Base-by-base conservation (phyloP, 2,329 filamentous ascomycete species). In the Reticulascus tulasneorum region DNA sequence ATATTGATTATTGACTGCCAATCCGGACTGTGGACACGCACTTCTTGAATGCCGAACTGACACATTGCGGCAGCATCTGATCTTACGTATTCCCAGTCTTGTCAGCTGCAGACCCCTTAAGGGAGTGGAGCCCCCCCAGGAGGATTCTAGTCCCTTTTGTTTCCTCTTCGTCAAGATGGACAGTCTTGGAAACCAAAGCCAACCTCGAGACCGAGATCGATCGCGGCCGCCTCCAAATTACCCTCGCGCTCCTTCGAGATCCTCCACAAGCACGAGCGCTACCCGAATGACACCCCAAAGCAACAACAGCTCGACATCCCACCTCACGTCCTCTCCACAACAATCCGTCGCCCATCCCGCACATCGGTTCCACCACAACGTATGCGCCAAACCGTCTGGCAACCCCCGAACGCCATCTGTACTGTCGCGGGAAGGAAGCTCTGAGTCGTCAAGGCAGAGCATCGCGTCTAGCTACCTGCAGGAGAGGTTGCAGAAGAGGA, bases 381-480 rank as follows among this genome's bases (percentile, higher is more conserved):
- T 60, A 23, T 62, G 60, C 43, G 53, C 56, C 29, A 61, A 52
- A 22, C 54, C 56, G 11, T 44, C 50, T 8, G 46, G 44, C 19
- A 57, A 54, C 7, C 60, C 64, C 9, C 60, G 64, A 18, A 55
- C 63, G 2, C 53, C 54, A 5, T 62, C 66, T 2, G 59, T 60
- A 35, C 44, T 69, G n/a, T 64, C 66, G 9, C 58, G 64, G 44
- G 62, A 69, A 39, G 53, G 60, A 13, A 62, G 60, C 24, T 56
- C 58, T 20, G 70, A 75, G 15, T 55, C 61, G 4, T 46, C 53
- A 5, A 61, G 62, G 12, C 64, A 61, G 27, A 53, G 55, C 18
- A 60, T 63, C 1, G 55, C 70, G 11, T 79, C 75, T 0, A 66
- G 59, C 12, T 71, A 77, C 33, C 58, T 79, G 3, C 75, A 76